These are phyloP conservation scores for Pythium coloratum DNA, from an alignment of 352 stramenopile species.

Conservation along the genomic window DNA sequence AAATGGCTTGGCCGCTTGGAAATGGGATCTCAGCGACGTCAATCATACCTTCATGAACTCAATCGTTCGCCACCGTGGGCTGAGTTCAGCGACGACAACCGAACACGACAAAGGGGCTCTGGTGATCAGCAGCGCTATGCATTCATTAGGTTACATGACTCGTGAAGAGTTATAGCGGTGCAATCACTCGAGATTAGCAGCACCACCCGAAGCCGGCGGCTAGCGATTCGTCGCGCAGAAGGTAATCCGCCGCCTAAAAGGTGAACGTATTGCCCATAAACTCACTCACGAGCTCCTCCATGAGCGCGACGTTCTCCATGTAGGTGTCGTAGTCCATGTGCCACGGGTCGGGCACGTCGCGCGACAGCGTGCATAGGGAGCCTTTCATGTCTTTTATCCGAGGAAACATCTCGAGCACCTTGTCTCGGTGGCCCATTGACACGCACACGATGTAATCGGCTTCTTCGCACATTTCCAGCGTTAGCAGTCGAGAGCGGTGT, in stretches of 20 bases:
- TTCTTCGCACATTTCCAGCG: conserved; percentile 55
- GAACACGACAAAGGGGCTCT: too few relatives aligned
- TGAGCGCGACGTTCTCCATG: conserved; percentile 75
- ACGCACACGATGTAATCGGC: conserved; percentile 79
- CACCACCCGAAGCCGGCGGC: too few relatives aligned
- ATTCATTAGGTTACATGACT: background rate
- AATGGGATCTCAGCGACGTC: conserved; percentile 3
- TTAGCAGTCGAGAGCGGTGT: conserved; percentile 70
- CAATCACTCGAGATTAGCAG: too few relatives aligned
- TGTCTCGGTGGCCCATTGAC: conserved; percentile 58
- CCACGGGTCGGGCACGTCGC: conserved; percentile 77
- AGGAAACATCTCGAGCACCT: conserved; percentile 67
- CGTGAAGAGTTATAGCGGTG: background rate
- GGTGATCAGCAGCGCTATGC: background rate
- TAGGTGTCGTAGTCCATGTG: conserved; percentile 85
- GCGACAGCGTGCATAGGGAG: conserved; percentile 56
- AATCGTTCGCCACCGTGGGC: too few relatives aligned
- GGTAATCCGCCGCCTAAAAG: conserved; percentile 1
- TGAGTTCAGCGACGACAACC: too few relatives aligned
- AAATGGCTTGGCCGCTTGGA: background rate
- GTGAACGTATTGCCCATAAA: conserved; percentile 58
- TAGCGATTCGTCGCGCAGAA: too few relatives aligned
- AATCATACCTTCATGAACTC: too few relatives aligned
- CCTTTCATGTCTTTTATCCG: conserved; percentile 51
- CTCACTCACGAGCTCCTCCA: conserved; percentile 73